Evolutionary conservation across 164 flowering plant genomes (phyloP), one percentile per base, ranked within the genome.

Genomic region (Annona cherimola): DNA sequence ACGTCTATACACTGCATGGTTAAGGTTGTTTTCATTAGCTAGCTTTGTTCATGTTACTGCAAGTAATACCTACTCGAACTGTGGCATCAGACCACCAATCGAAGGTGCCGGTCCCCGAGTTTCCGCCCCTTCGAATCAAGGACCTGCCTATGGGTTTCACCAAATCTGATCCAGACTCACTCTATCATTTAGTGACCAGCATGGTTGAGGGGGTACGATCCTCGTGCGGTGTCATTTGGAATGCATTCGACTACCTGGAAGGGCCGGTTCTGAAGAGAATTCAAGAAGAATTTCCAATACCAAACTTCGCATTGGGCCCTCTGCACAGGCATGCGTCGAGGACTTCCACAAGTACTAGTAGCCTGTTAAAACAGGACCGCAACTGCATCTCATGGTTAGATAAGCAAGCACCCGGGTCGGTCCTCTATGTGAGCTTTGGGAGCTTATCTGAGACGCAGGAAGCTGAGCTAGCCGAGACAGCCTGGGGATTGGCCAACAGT

Each of bases 351-450:
- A 19, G 16, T 40, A n/a, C 35, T 8, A 71, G 78, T 40, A 85
- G 83, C 73, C 62, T 78, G 45, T 43, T 73, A 4, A 39, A 35
- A 46, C 80, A 83, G n/a, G 84, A 83, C 69, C 46, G 0, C 0
- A 67, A 61, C n/a, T 83, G 83, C 79, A 45, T 85, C 0, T 16
- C 71, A 11, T 85, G 88, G 86, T 81, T 85, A 0, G 79, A 85
- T 46, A 70, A 63, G 39, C 83, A 80, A 66, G 71, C 83, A 2
- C 79, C 75, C 12, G 60, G 60, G 9, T 76, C 86, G 0, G 86
- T 85, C 4, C 50, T 85, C 39, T 85, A 83, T 26, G 78, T 82
- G 2, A 85, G 88, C 78, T 75, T 80, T 12, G 88, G 88, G 5
- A 83, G 86, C 74, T 1, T 82, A 70, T 84, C 76, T 2, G 60